phyloP scores from a whole-genome alignment of 768 basidiomycete genomes.

The Tulasnella sp. region DNA sequence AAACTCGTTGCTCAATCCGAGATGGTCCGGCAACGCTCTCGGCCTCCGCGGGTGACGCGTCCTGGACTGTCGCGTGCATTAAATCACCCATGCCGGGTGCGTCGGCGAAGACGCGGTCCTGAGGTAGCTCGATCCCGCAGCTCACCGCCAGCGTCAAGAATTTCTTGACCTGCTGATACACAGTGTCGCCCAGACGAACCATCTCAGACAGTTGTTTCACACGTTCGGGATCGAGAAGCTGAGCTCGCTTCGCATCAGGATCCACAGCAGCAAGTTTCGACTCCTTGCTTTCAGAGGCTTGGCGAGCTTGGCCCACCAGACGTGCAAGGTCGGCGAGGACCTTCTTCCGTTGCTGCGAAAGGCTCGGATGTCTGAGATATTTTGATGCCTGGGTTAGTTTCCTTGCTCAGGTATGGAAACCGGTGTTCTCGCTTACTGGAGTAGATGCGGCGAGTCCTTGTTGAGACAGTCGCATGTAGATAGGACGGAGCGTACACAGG shows the following conservation, averaged over 20 bases:
- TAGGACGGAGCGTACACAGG: constrained; percentile 80
- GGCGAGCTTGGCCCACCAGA: constrained; percentile 61
- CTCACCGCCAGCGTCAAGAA: constrained; percentile 44
- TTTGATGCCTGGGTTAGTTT: neutral
- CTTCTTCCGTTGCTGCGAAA: constrained; percentile 69
- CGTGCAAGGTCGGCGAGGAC: constrained; percentile 71
- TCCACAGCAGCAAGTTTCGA: constrained; percentile 37
- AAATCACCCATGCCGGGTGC: constrained; percentile 7
- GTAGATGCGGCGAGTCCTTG: constrained; percentile 66
- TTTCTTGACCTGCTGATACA: constrained; percentile 66
- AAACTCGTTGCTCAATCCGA: too few relatives aligned
- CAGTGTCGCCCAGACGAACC: constrained; percentile 68
- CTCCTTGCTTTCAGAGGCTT: constrained; percentile 19
- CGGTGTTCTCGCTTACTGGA: constrained; percentile 27
- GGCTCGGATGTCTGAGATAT: constrained; percentile 31
- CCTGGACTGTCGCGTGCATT: neutral
- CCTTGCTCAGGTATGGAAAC: neutral
- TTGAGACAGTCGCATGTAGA: constrained; percentile 72
- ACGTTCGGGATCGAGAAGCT: constrained; percentile 15
- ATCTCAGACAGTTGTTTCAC: constrained; percentile 52
- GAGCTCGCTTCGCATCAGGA: constrained; percentile 36
- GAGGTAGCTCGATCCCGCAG: constrained; percentile 27
- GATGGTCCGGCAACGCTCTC: too few relatives aligned
- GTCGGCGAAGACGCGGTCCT: constrained; percentile 1
- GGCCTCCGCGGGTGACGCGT: too few relatives aligned